Base-by-base conservation (phyloP, 257 asterid species). In the Anisodus acutangulus region DNA sequence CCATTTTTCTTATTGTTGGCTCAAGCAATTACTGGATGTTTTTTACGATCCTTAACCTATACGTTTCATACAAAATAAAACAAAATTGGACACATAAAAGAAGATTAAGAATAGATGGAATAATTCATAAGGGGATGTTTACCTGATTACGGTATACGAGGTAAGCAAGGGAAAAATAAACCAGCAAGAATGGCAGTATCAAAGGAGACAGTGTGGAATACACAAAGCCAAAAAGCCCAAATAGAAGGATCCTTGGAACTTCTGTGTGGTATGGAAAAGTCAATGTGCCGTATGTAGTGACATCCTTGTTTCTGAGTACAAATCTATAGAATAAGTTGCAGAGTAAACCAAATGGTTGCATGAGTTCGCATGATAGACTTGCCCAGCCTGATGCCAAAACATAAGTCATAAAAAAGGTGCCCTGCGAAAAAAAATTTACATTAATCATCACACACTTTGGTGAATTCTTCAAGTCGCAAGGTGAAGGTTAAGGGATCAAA, bases 311-410 rank as follows among this genome's bases (percentile, higher is more conserved):
- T 78, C 85, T 89, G 59, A 95, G 97, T 89, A 91, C 69, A 86
- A 84, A 93, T 85, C 91, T 87, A 86, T 88, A 91, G 81, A 95
- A 88, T 85, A 90, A 87, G 90, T 89, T 89, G 89, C 91, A 85
- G 79, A 97, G 84, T 62, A 97, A 95, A 79, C 93, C 88, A 85
- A 91, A 87, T 17, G 98, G 98, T 86, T 95, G 99, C 82, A 97
- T 89, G 87, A 97, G 91, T 85, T 97, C 99, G 74, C 82, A 85
- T n/a, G 96, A 88, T 92, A 97, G 91, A 87, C 98, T 90, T 66
- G 98, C 97, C 99, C 99, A 97, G 82, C 99, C 99, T 59, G 99
- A 97, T 76, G 99, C 91, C 76, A 95, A 91, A 49, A 93, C 90
- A 84, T 97, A 97, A 55, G 98, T 97, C 94, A 95, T 94, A 83